These are phyloP conservation scores for Trametes gibbosa DNA, from an alignment of 768 basidiomycete species.

Conservation along the genomic window DNA sequence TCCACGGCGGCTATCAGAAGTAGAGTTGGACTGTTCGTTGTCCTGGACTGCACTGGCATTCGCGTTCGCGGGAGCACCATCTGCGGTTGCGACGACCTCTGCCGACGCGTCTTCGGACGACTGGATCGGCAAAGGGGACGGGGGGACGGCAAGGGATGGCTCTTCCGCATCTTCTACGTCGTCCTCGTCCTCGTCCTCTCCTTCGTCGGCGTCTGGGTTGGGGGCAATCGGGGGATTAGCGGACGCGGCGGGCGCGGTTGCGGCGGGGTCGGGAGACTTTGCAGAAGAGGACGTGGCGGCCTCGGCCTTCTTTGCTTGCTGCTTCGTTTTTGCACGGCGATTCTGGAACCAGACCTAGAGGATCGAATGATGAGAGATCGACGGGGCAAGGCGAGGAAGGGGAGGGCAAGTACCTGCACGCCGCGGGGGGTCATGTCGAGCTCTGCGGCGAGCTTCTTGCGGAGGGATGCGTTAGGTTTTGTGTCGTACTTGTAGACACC, in stretches of 20 bases:
- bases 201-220: no score
- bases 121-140: constrained; percentile 1
- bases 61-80: background rate
- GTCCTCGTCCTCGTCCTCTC: background rate
- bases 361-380: background rate
- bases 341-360: constrained; percentile 90
- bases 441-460: constrained; percentile 77
- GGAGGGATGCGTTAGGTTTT: constrained; percentile 81
- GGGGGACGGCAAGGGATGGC: constrained; percentile 1
- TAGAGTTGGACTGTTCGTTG: constrained; percentile 1
- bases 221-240: background rate
- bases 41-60: constrained; percentile 3
- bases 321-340: constrained; percentile 84
- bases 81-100: background rate
- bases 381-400: background rate
- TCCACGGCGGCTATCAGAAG: constrained; percentile 10
- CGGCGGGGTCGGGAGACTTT: background rate
- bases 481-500: constrained; percentile 82
- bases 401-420: constrained; percentile 66
- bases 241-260: background rate
- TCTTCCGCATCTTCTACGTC: constrained; percentile 9
- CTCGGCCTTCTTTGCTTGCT: constrained; percentile 47
- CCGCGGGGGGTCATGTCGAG: constrained; percentile 91
- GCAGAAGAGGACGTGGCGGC: constrained; percentile 5
- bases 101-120: background rate